Evolutionary conservation across 2,329 filamentous ascomycete species (phyloP).

Genomic region (Sporothrix protearum): DNA sequence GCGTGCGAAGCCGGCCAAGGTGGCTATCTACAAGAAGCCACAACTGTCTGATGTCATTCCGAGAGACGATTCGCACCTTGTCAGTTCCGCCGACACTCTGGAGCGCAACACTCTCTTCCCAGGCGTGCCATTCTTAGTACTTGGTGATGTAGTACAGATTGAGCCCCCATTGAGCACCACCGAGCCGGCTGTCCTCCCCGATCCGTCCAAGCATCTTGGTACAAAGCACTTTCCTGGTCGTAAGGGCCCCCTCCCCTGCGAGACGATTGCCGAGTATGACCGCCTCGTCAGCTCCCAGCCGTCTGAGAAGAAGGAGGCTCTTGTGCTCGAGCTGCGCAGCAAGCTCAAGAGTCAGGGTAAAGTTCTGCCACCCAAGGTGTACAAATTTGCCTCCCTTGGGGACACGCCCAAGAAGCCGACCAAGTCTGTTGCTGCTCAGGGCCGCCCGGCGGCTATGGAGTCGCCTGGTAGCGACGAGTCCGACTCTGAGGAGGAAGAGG

Average conservation of each 20-base stretch:
- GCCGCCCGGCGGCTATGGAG: slow-evolving; percentile 20
- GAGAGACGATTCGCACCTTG: slow-evolving; percentile 21
- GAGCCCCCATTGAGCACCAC: slow-evolving; percentile 24
- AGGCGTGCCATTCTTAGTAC: slow-evolving; percentile 23
- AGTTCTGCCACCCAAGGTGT: slow-evolving; percentile 29
- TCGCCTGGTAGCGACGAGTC: slow-evolving; percentile 23
- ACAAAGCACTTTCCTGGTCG: slow-evolving; percentile 27
- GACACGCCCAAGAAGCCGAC: slow-evolving; percentile 21
- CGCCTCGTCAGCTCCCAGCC: slow-evolving; percentile 23
- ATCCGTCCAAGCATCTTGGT: slow-evolving; percentile 29
- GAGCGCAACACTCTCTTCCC: slow-evolving; percentile 27
- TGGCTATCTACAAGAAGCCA: background rate
- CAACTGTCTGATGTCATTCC: slow-evolving; percentile 16
- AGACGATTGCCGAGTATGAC: slow-evolving; percentile 29
- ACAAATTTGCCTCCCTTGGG: slow-evolving; percentile 27
- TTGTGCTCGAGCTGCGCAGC: slow-evolving; percentile 27
- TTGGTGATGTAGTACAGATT: slow-evolving; percentile 26
- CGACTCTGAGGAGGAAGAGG: slow-evolving; percentile 24
- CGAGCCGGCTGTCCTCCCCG: slow-evolving; percentile 28
- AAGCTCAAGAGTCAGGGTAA: slow-evolving; percentile 28
- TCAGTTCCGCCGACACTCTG: slow-evolving; percentile 24
- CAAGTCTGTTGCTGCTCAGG: background rate
- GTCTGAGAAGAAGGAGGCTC: slow-evolving; percentile 24
- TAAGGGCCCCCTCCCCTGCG: slow-evolving; percentile 25
- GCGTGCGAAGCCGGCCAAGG: slow-evolving; percentile 19